Evolutionary conservation across 139 green algal species (phyloP).

Genomic region (Microglena sp.): DNA sequence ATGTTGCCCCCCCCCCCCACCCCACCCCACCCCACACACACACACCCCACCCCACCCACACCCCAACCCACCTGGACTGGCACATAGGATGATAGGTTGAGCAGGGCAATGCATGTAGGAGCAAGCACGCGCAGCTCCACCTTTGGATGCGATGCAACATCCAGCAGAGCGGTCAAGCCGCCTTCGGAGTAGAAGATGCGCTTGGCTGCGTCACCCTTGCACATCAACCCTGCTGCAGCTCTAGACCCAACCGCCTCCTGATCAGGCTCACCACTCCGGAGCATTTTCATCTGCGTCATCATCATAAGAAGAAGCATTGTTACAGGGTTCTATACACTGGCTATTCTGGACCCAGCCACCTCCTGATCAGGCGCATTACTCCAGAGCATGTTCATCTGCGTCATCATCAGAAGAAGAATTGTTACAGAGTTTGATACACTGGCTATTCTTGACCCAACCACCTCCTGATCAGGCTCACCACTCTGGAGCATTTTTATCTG

Average conservation of each 20-base stretch:
- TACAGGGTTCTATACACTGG: too few species aligned
- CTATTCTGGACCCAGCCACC: slow-evolving; percentile 13
- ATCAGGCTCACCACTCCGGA: slow-evolving; percentile 17
- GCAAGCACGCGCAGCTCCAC: slow-evolving; percentile 12
- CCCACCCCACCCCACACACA: too few species aligned
- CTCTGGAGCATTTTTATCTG: slow-evolving; percentile 14
- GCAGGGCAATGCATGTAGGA: slow-evolving; percentile 15
- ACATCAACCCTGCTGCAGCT: slow-evolving; percentile 19
- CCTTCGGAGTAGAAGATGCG: slow-evolving; percentile 5
- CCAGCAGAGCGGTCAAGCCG: slow-evolving; percentile 16
- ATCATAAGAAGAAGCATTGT: background rate
- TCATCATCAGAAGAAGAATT: slow-evolving; percentile 1
- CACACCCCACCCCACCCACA: too few species aligned
- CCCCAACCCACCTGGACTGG: slow-evolving; percentile 13
- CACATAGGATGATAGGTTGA: slow-evolving; percentile 28
- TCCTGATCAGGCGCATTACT: slow-evolving; percentile 20
- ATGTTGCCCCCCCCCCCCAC: too few species aligned
- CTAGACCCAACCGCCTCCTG: slow-evolving; percentile 20
- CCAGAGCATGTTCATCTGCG: slow-evolving; percentile 14
- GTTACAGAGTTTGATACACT: too few species aligned
- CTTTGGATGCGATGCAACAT: slow-evolving; percentile 7
- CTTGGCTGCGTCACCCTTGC: slow-evolving; percentile 19
- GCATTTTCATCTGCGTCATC: slow-evolving; percentile 14
- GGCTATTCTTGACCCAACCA: slow-evolving; percentile 13
- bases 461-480: slow-evolving; percentile 21